These are phyloP conservation scores for Didymella arachidicola DNA, from an alignment of 2,329 filamentous ascomycete species.

Conservation along the genomic window DNA sequence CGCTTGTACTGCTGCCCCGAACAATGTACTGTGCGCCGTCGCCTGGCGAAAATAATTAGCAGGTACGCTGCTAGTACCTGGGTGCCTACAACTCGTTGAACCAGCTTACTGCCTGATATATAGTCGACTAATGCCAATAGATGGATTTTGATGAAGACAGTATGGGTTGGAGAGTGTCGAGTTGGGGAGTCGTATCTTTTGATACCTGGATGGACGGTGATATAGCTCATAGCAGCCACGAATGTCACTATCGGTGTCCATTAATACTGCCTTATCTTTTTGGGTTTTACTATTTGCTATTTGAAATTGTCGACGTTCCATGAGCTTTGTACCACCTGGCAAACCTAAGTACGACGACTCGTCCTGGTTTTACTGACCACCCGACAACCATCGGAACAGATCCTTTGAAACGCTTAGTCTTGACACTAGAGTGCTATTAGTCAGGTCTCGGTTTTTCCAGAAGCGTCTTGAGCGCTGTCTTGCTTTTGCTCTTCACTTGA, in stretches of 20 bases:
- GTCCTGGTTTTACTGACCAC: not conserved
- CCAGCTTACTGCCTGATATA: not conserved
- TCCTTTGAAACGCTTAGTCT: not conserved
- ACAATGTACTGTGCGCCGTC: not conserved
- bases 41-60: not conserved
- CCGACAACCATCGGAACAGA: not conserved
- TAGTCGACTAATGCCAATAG: not conserved
- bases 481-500: not conserved
- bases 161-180: not conserved
- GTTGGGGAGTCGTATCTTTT: not conserved
- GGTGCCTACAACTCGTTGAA: too few relatives aligned
- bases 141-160: not conserved
- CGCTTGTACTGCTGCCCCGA: not conserved
- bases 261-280: not conserved
- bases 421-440: not conserved
- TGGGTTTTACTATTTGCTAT: not conserved
- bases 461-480: too few relatives aligned
- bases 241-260: not conserved
- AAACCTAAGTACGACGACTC: not conserved
- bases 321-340: not conserved
- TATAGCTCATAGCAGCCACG: not conserved
- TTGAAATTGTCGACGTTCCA: not conserved
- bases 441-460: not conserved
- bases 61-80: not conserved
- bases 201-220: not conserved